Evolutionary conservation across 768 basidiomycete genomes (phyloP).

Genomic region (Naganishia friedmannii): DNA sequence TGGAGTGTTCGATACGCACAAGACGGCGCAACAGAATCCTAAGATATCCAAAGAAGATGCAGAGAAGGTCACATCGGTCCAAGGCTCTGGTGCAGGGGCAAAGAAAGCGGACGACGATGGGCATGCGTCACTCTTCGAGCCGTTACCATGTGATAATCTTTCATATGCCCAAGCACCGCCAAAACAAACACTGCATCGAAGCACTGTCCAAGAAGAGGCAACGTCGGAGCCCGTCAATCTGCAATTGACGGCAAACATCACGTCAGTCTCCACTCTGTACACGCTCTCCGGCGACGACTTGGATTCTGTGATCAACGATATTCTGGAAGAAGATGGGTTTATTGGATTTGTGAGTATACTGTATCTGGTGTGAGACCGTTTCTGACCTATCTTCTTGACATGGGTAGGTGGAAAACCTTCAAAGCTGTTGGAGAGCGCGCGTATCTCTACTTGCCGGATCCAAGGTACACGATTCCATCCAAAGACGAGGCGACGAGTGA

Average conservation of each 20-base stretch:
- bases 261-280: background rate
- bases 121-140: background rate
- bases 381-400: background rate
- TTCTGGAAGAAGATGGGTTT: background rate
- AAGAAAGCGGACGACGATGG: background rate
- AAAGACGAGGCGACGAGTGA: no score
- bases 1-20: background rate
- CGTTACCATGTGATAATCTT: background rate
- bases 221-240: background rate
- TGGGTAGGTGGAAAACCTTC: background rate
- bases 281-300: slow-evolving; percentile 6
- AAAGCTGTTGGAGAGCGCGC: background rate
- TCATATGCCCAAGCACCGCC: background rate
- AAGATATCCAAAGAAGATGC: background rate
- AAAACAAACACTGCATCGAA: background rate
- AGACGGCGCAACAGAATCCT: background rate
- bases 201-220: background rate
- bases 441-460: background rate
- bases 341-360: background rate
- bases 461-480: no score
- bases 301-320: background rate
- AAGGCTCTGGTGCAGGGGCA: background rate
- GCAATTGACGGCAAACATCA: slow-evolving; percentile 8
- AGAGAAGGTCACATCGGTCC: background rate
- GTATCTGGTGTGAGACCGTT: background rate